These are phyloP conservation scores for Kickxella alabastrina DNA, from an alignment of 192 early-diverging fungal genomes.

Conservation along the genomic window DNA sequence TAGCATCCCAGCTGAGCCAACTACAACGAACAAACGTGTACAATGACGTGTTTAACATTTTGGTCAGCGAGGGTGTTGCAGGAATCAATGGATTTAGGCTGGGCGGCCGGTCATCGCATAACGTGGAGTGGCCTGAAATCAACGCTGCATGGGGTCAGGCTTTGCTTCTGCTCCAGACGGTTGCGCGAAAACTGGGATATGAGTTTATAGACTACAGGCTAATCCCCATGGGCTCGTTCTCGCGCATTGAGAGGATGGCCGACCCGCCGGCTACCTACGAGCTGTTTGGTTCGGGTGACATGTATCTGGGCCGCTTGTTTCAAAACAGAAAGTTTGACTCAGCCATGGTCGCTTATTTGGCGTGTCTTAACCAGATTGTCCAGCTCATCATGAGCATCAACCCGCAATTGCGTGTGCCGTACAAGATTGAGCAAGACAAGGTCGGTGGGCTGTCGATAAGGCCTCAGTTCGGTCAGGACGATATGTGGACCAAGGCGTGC, in stretches of 20 bases:
- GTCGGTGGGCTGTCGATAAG: slow-evolving; percentile 79
- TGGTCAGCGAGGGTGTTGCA: slow-evolving; percentile 79
- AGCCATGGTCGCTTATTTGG: slow-evolving; percentile 84
- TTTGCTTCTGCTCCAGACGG: slow-evolving; percentile 77
- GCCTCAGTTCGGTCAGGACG: slow-evolving; percentile 86
- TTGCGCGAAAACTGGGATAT: slow-evolving; percentile 80
- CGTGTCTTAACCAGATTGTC: slow-evolving; percentile 84
- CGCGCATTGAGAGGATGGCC: slow-evolving; percentile 78
- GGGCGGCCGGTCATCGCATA: slow-evolving; percentile 70
- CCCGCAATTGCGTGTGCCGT: slow-evolving; percentile 74
- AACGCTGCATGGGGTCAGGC: slow-evolving; percentile 96
- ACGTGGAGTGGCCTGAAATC: slow-evolving; percentile 94
- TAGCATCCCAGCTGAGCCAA: slow-evolving; percentile 69
- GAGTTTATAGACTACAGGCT: slow-evolving; percentile 80
- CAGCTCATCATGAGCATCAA: slow-evolving; percentile 76
- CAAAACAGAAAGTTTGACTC: slow-evolving; percentile 81
- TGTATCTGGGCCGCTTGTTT: slow-evolving; percentile 71
- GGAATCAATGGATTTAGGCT: slow-evolving; percentile 93
- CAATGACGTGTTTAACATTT: slow-evolving; percentile 91
- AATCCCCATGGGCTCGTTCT: slow-evolving; percentile 89
- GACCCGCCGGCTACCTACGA: slow-evolving; percentile 69
- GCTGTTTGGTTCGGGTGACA: slow-evolving; percentile 84
- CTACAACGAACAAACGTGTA: slow-evolving; percentile 91
- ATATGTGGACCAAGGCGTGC: slow-evolving; percentile 87
- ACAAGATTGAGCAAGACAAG: slow-evolving; percentile 85